Conservation (phyloP, 768 basidiomycete species). For the Serendipita sp. region DNA sequence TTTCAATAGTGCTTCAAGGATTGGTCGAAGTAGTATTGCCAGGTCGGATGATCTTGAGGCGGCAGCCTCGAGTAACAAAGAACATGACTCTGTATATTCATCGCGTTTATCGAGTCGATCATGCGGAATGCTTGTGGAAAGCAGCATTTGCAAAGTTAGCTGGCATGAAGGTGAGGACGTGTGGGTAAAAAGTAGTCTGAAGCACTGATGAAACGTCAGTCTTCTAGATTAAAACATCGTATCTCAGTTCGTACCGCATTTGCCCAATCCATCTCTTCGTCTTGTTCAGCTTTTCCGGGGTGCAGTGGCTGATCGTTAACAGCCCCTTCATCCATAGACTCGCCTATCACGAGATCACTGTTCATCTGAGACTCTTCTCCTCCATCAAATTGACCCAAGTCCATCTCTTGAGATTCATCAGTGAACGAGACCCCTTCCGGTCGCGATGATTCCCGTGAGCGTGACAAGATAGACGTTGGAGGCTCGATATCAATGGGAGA, state of each 20-base stretch:
- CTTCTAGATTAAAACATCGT: neutral
- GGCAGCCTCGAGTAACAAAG: constrained; percentile 31
- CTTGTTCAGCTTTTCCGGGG: neutral
- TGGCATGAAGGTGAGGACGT: constrained; percentile 10
- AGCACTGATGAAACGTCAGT: constrained; percentile 28
- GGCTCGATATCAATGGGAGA: neutral
- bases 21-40: constrained; percentile 9
- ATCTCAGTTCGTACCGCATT: constrained; percentile 30
- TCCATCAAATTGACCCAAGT: too few species aligned
- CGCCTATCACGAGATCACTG: constrained; percentile 15
- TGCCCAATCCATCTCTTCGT: constrained; percentile 29
- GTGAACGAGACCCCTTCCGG: constrained; percentile 15
- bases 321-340: neutral
- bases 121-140: constrained; percentile 6
- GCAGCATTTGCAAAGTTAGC: constrained; percentile 9
- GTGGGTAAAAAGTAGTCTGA: constrained; percentile 46
- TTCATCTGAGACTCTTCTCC: constrained; percentile 22
- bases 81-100: constrained; percentile 28
- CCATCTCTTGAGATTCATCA: too few species aligned
- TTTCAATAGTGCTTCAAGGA: constrained; percentile 12
- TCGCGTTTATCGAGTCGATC: constrained; percentile 9
- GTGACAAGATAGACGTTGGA: constrained; percentile 5
- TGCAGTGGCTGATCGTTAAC: neutral
- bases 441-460: constrained; percentile 4
- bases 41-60: constrained; percentile 20